These are phyloP conservation scores for Exophiala phaeomuriformis DNA, from an alignment of 2,329 filamentous ascomycete genomes.

Conservation along the genomic window DNA sequence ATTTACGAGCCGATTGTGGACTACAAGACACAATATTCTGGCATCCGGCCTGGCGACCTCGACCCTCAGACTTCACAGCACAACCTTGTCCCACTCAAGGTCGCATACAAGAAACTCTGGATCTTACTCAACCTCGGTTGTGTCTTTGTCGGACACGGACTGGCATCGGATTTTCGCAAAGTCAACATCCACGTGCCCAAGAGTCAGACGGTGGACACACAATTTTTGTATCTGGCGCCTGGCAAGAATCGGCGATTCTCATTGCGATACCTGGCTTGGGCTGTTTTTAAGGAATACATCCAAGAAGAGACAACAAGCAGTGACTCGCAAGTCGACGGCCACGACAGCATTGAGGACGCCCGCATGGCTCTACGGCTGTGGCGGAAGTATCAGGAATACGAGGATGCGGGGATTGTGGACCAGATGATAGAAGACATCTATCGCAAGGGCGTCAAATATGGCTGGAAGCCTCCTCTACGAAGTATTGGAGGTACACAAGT, in stretches of 20 bases:
- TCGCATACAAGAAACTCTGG: constrained; percentile 97
- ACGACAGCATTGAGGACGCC: constrained; percentile 94
- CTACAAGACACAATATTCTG: constrained; percentile 89
- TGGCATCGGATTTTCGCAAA: constrained; percentile 93
- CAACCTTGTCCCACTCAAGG: constrained; percentile 78
- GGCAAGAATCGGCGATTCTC: constrained; percentile 77
- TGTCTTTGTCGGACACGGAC: constrained; percentile 85
- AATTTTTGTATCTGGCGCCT: constrained; percentile 80
- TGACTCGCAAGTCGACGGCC: constrained; percentile 40
- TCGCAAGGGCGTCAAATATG: constrained; percentile 52
- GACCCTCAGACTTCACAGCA: constrained; percentile 71
- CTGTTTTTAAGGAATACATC: constrained; percentile 85
- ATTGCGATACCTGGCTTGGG: constrained; percentile 85
- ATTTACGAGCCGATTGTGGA: constrained; percentile 83
- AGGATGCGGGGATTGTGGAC: constrained; percentile 76
- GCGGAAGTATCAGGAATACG: constrained; percentile 82
- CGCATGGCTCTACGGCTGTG: constrained; percentile 82
- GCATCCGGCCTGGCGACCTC: constrained; percentile 77
- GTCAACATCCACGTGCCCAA: constrained; percentile 96
- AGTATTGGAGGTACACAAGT: constrained; percentile 22
- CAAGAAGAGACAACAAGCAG: constrained; percentile 63
- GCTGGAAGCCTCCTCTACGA: constrained; percentile 50
- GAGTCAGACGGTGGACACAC: constrained; percentile 86
- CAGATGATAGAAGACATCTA: constrained; percentile 84
- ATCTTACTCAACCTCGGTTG: constrained; percentile 89